Evolutionary conservation across 108 stramenopile genomes (phyloP).

Genomic region (Nitzschia sp.): DNA sequence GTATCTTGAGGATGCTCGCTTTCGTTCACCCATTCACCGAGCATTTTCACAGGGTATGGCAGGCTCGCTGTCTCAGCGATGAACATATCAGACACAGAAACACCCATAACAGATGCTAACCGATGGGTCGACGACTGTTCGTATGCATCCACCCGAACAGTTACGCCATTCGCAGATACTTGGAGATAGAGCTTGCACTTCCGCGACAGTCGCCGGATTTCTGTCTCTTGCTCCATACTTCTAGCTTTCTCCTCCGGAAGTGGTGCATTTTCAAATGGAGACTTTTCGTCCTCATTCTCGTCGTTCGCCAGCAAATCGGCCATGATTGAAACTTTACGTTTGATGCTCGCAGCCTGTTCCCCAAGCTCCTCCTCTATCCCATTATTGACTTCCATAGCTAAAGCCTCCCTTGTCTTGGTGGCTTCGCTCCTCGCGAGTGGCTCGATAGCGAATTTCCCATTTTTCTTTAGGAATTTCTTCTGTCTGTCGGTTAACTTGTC

Average conservation of each 20-base stretch:
- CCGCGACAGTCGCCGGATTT: conserved; percentile 47
- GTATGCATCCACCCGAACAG: conserved; percentile 64
- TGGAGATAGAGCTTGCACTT: conserved; percentile 62
- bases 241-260: conserved; percentile 58
- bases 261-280: conserved; percentile 40
- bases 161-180: conserved; percentile 54
- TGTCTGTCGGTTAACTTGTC: conserved; percentile 21
- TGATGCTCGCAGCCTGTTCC: background rate
- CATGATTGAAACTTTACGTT: conserved; percentile 51
- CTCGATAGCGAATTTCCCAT: conserved; percentile 49
- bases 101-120: conserved; percentile 65
- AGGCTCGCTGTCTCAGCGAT: conserved; percentile 75
- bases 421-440: conserved; percentile 7
- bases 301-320: conserved; percentile 46
- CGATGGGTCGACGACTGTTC: conserved; percentile 44
- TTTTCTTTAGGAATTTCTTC: conserved; percentile 17
- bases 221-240: conserved; percentile 30
- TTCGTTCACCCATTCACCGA: conserved; percentile 88
- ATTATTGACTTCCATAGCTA: background rate
- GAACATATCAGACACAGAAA: conserved; percentile 69
- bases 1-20: conserved; percentile 76
- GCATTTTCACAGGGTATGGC: conserved; percentile 62
- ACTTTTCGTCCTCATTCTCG: conserved; percentile 17
- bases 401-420: conserved; percentile 1
- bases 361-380: conserved; percentile 8